phyloP scores from a whole-genome alignment of 1,284 basidiomycete species.

The Moesziomyces globuligerus region DNA sequence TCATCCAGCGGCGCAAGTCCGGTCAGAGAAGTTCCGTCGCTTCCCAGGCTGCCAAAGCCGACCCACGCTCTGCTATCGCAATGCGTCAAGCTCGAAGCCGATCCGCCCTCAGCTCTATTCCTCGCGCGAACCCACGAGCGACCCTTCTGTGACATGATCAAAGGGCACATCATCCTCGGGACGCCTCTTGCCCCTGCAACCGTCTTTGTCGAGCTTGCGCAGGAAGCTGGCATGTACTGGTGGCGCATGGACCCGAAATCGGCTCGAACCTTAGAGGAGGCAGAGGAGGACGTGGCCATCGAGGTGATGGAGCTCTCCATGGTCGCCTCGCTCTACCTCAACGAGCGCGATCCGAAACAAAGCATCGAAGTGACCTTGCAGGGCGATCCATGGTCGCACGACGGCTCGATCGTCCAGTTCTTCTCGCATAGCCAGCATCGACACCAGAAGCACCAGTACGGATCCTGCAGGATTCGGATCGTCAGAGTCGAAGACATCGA shows the following conservation, averaged over 20 bases:
- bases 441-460: slow-evolving; percentile 45
- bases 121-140: slow-evolving; percentile 22
- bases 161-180: slow-evolving; percentile 46
- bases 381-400: slow-evolving; percentile 25
- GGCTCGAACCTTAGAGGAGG: background rate
- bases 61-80: slow-evolving; percentile 18
- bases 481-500: background rate
- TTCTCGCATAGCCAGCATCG: slow-evolving; percentile 38
- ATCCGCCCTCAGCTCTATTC: slow-evolving; percentile 25
- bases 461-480: slow-evolving; percentile 35
- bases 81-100: slow-evolving; percentile 23
- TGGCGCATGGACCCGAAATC: slow-evolving; percentile 18
- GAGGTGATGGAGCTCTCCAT: slow-evolving; percentile 43
- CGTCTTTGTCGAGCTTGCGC: slow-evolving; percentile 48
- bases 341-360: slow-evolving; percentile 29
- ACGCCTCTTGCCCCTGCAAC: slow-evolving; percentile 39
- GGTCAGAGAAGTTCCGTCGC: background rate
- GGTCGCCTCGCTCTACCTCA: slow-evolving; percentile 41
- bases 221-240: slow-evolving; percentile 46
- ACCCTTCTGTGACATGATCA: slow-evolving; percentile 44
- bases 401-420: slow-evolving; percentile 40
- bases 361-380: slow-evolving; percentile 34
- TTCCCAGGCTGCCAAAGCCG: slow-evolving; percentile 13
- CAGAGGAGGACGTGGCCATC: slow-evolving; percentile 32
- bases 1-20: no score